Evolutionary conservation across 164 flowering plant species (phyloP).

Genomic region (Aristolochia fimbriata): DNA sequence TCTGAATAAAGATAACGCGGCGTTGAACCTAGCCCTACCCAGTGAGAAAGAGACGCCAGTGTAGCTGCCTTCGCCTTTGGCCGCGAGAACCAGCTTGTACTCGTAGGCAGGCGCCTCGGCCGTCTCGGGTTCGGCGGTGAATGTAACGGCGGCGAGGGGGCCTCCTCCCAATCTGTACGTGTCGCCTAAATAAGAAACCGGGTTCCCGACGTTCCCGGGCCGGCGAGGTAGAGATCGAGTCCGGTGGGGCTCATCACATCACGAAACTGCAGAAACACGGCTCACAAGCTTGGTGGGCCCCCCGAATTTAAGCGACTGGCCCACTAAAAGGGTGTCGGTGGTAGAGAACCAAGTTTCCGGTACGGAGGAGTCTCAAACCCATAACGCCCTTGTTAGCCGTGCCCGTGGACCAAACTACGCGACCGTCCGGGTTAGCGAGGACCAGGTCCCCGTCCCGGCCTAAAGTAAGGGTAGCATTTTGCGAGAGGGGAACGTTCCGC

Average conservation of each 20-base stretch:
- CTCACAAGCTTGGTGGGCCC: constrained; percentile 1
- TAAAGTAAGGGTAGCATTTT: constrained; percentile 21
- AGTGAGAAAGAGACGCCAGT: background rate
- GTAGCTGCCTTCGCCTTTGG: too few species aligned
- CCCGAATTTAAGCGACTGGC: constrained; percentile 22
- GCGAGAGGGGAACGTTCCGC: constrained; percentile 18
- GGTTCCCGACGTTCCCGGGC: background rate
- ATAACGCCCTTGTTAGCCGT: constrained; percentile 39
- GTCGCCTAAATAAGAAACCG: background rate
- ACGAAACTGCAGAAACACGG: background rate
- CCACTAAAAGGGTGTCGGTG: constrained; percentile 42
- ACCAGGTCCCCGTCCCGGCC: constrained; percentile 24
- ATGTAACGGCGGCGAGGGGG: constrained; percentile 4
- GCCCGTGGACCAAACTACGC: constrained; percentile 22
- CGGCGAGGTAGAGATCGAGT: background rate
- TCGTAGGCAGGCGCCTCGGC: constrained; percentile 5
- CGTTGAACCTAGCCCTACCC: constrained; percentile 14
- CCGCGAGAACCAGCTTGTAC: background rate
- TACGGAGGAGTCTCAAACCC: constrained; percentile 27
- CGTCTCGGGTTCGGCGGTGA: constrained; percentile 6
- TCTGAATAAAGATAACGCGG: constrained; percentile 15
- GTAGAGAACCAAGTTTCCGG: constrained; percentile 40
- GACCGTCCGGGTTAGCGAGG: constrained; percentile 23
- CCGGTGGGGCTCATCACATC: background rate
- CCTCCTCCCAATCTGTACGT: background rate